Evolutionary conservation across 225 moss, liverwort and hornwort species (phyloP).

Genomic region (Sphagnum contortum): DNA sequence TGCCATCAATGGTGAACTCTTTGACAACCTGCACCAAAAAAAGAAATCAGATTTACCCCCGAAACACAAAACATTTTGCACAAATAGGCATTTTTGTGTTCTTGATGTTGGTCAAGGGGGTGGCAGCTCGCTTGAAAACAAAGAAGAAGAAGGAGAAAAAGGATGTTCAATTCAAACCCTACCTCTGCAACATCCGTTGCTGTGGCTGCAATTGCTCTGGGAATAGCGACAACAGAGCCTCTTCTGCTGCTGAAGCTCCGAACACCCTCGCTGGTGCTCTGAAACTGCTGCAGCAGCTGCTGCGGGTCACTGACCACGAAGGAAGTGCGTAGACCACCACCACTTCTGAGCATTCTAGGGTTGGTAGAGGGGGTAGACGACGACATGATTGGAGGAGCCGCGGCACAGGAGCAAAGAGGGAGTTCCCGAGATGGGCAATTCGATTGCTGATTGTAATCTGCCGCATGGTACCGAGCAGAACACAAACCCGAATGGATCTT

Average conservation of each 20-base stretch:
- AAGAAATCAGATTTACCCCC: background rate
- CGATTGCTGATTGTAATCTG: too few relatives aligned
- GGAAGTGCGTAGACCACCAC: too few relatives aligned
- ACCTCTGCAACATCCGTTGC: constrained; percentile 44
- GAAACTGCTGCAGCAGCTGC: background rate
- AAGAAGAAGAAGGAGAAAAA: too few relatives aligned
- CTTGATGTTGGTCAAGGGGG: too few relatives aligned
- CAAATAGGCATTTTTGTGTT: too few relatives aligned
- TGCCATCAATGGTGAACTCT: constrained; percentile 30
- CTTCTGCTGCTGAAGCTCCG: constrained; percentile 8
- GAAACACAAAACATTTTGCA: too few relatives aligned
- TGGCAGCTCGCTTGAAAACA: too few relatives aligned
- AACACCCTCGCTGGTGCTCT: constrained; percentile 6
- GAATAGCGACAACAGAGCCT: constrained; percentile 11
- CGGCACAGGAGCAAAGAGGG: constrained; percentile 18
- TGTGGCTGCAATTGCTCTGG: constrained; percentile 21
- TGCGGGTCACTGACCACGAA: too few relatives aligned
- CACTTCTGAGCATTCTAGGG: constrained; percentile 14
- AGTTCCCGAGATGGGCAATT: constrained; percentile 1
- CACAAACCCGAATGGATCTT: too few relatives aligned
- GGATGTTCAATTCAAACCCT: background rate
- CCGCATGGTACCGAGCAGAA: too few relatives aligned
- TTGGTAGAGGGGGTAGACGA: constrained; percentile 6
- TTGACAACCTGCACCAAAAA: constrained; percentile 13
- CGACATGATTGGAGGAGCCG: background rate